These are phyloP conservation scores for Cronartium quercuum DNA, from an alignment of 1,284 basidiomycete genomes.

Conservation along the genomic window DNA sequence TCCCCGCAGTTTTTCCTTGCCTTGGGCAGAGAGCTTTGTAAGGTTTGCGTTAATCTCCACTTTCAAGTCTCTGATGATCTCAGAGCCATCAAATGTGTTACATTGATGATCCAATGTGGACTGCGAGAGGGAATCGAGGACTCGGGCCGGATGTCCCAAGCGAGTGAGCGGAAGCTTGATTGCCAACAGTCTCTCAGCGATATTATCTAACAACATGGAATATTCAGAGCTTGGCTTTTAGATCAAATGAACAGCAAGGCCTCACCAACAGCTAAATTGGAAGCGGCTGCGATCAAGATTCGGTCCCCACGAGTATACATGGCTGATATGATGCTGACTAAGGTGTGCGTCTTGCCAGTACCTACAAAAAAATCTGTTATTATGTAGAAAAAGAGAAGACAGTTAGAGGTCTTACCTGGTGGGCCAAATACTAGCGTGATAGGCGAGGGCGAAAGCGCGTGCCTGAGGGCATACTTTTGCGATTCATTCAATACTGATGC, in stretches of 20 bases:
- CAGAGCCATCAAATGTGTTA: slow-evolving; percentile 67
- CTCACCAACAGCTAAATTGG: slow-evolving; percentile 71
- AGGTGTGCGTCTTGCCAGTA: slow-evolving; percentile 36
- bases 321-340: slow-evolving; percentile 31
- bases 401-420: slow-evolving; percentile 16
- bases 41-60: slow-evolving; percentile 68
- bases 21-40: slow-evolving; percentile 60
- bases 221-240: slow-evolving; percentile 13
- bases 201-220: slow-evolving; percentile 59
- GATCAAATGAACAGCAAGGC: background rate
- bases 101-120: slow-evolving; percentile 85
- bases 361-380: slow-evolving; percentile 7
- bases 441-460: slow-evolving; percentile 28
- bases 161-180: slow-evolving; percentile 58
- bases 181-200: slow-evolving; percentile 68
- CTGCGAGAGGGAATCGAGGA: slow-evolving; percentile 68
- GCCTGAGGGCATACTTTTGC: slow-evolving; percentile 29
- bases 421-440: slow-evolving; percentile 37
- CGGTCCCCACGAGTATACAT: slow-evolving; percentile 50
- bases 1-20: slow-evolving; percentile 69
- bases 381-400: background rate
- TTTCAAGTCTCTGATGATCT: slow-evolving; percentile 75
- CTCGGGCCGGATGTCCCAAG: slow-evolving; percentile 85
- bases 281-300: slow-evolving; percentile 80
- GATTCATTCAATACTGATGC: slow-evolving; percentile 13